Conservation (phyloP, 805 yeast species). For the Kuraishia hungarica region DNA sequence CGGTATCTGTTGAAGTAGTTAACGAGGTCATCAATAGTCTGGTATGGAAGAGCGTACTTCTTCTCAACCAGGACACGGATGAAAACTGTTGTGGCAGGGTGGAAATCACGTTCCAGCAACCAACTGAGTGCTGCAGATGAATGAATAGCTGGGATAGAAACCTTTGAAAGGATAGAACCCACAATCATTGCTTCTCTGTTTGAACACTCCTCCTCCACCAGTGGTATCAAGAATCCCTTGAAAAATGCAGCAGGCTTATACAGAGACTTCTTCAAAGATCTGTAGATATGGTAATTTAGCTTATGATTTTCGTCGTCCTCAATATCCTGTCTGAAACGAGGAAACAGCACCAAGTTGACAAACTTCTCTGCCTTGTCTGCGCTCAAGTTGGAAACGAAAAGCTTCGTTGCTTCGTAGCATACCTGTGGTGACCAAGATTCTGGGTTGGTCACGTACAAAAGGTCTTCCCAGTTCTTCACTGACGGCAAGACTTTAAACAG, state of each 20-base stretch:
- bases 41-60: slow-evolving; percentile 94
- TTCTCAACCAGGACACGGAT: slow-evolving; percentile 86
- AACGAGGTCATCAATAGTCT: slow-evolving; percentile 89
- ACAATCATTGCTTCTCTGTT: slow-evolving; percentile 93
- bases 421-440: slow-evolving; percentile 94
- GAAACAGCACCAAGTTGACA: slow-evolving; percentile 57
- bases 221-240: slow-evolving; percentile 90
- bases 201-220: slow-evolving; percentile 82
- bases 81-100: slow-evolving; percentile 85
- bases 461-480: slow-evolving; percentile 91
- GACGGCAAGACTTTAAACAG: slow-evolving; percentile 92
- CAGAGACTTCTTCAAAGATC: slow-evolving; percentile 84
- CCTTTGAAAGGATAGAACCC: slow-evolving; percentile 81
- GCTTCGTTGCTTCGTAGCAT: slow-evolving; percentile 86
- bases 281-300: slow-evolving; percentile 85
- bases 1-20: slow-evolving; percentile 92
- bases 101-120: slow-evolving; percentile 71
- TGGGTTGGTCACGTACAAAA: slow-evolving; percentile 87
- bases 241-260: slow-evolving; percentile 97
- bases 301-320: slow-evolving; percentile 69
- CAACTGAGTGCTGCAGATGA: slow-evolving; percentile 93
- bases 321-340: slow-evolving; percentile 62
- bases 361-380: slow-evolving; percentile 86
- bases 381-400: slow-evolving; percentile 83
- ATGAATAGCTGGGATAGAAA: slow-evolving; percentile 90